Percentiles rank a stretch among this genome's conserved stretches.
phyloP scores from a whole-genome alignment of 371 early-diverging fungal species.

The Funneliformis caledonium region DNA sequence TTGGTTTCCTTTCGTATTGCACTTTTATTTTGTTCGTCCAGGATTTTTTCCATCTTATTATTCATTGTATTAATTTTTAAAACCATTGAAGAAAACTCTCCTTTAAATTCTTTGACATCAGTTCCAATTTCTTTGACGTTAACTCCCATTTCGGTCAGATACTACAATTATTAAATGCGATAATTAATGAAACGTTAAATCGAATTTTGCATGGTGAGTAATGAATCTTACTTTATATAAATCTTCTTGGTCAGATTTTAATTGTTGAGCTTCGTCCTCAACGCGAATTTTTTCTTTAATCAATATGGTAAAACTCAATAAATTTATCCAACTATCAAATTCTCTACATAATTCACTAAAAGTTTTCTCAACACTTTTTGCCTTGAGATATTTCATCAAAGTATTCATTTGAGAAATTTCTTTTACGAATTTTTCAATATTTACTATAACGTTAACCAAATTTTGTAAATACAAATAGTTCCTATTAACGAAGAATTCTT shows the following conservation, averaged over 20 bases:
- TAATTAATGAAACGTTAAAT: too few relatives aligned
- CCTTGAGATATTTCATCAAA: not conserved
- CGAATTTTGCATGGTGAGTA: too few relatives aligned
- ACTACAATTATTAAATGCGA: too few relatives aligned
- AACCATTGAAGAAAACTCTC: too few relatives aligned
- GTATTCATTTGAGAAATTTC: conserved; percentile 29
- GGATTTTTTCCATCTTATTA: too few relatives aligned
- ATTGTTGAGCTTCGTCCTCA: not conserved
- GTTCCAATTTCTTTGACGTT: too few relatives aligned
- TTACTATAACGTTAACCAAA: conserved; percentile 1
- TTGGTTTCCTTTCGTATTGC: too few relatives aligned
- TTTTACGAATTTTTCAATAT: conserved; percentile 4
- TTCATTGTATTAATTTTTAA: too few relatives aligned
- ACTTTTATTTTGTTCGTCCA: too few relatives aligned
- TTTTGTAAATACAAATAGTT: not conserved
- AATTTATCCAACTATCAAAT: conserved; percentile 28
- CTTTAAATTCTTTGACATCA: too few relatives aligned
- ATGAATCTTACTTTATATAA: not conserved
- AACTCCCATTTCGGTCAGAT: too few relatives aligned
- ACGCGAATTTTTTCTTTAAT: not conserved
- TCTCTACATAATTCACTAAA: not conserved
- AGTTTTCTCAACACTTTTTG: not conserved
- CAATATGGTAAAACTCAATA: conserved; percentile 13
- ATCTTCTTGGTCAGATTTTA: not conserved
- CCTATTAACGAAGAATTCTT: not conserved